Evolutionary conservation across 495 filamentous ascomycete species (phyloP).

Genomic region (Pyrenula aspistea): DNA sequence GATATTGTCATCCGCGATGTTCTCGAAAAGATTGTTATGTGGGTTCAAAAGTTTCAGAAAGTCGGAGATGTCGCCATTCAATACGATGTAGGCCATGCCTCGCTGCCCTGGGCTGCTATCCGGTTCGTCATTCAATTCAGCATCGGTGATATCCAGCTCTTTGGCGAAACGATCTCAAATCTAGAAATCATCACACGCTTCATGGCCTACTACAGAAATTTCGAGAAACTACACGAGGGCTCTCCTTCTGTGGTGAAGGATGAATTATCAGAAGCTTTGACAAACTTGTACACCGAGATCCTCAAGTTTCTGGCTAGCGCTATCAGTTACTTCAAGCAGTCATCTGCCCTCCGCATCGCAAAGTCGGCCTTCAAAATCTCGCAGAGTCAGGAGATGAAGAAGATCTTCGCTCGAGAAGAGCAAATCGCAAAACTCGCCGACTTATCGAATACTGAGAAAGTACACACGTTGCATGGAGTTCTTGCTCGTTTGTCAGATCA

Average conservation of each 20-base stretch:
- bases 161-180: constrained; percentile 1
- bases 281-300: constrained; percentile 9
- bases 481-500: background rate
- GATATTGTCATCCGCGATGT: constrained; percentile 13
- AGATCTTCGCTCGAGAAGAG: constrained; percentile 1
- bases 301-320: constrained; percentile 9
- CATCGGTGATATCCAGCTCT: constrained; percentile 1
- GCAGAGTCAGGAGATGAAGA: background rate
- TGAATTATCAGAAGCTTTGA: constrained; percentile 4
- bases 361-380: background rate
- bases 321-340: constrained; percentile 4
- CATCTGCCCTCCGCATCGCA: background rate
- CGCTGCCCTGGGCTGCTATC: constrained; percentile 20
- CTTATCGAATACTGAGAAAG: background rate
- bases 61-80: constrained; percentile 18
- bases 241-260: background rate
- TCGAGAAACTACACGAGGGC: constrained; percentile 5
- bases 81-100: constrained; percentile 17
- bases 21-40: constrained; percentile 10
- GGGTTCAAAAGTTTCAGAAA: constrained; percentile 14
- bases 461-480: background rate
- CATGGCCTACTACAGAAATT: constrained; percentile 8
- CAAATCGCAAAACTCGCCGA: constrained; percentile 1
- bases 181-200: constrained; percentile 7
- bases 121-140: constrained; percentile 7